Evolutionary conservation across 2,329 filamentous ascomycete genomes (phyloP).

Genomic region (Rhinocladiella mackenziei): DNA sequence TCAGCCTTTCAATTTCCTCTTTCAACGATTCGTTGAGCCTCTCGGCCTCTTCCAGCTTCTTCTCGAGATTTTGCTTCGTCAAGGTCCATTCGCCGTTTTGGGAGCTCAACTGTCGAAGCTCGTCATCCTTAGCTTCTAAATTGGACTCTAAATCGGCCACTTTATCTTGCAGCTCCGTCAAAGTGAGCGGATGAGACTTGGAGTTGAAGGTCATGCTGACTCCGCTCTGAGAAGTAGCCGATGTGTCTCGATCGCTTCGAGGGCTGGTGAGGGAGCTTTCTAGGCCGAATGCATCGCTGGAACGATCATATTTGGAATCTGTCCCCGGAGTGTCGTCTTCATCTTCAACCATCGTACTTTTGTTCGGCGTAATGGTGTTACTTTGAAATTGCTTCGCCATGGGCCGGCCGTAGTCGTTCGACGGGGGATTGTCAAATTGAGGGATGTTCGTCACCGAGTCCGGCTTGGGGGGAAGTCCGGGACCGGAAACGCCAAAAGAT

Average conservation of each 20-base stretch:
- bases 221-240: conserved; percentile 45
- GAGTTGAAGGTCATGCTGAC: conserved; percentile 63
- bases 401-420: conserved; percentile 67
- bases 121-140: conserved; percentile 67
- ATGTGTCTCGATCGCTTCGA: conserved; percentile 44
- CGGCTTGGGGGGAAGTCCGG: conserved; percentile 14
- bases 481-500: conserved; percentile 19
- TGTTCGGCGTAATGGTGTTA: conserved; percentile 95
- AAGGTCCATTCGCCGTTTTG: conserved; percentile 60
- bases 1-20: conserved; percentile 62
- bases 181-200: conserved; percentile 73
- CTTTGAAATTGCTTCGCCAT: conserved; percentile 87
- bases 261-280: conserved; percentile 45
- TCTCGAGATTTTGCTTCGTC: conserved; percentile 64
- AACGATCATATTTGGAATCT: conserved; percentile 55
- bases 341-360: conserved; percentile 95
- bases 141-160: conserved; percentile 66
- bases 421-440: conserved; percentile 19
- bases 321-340: conserved; percentile 66
- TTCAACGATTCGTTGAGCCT: conserved; percentile 74
- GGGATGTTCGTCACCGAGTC: conserved; percentile 19
- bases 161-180: conserved; percentile 70
- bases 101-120: conserved; percentile 49
- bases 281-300: conserved; percentile 62
- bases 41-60: conserved; percentile 68